phyloP scores from a whole-genome alignment of 2,329 filamentous ascomycete genomes.

The Harringtonia aguacate region DNA sequence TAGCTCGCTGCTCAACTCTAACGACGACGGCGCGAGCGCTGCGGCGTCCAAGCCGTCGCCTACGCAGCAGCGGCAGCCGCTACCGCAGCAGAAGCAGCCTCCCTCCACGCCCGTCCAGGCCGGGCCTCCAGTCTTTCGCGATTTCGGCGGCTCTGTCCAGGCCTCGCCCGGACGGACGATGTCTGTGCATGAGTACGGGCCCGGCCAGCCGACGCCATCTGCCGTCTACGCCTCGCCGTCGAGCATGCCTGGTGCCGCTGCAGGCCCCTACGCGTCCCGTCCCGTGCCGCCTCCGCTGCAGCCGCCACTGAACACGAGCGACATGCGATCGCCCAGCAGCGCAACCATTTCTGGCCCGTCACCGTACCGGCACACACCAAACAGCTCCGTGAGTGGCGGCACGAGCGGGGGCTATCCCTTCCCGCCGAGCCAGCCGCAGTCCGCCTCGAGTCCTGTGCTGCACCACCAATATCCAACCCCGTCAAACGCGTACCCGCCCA shows the following conservation, averaged over 20 bases:
- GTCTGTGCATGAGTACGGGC: slow-evolving; percentile 31
- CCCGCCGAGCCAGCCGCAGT: slow-evolving; percentile 30
- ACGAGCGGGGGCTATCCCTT: slow-evolving; percentile 38
- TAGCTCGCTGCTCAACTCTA: slow-evolving; percentile 41
- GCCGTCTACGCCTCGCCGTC: slow-evolving; percentile 26
- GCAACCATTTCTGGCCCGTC: slow-evolving; percentile 31
- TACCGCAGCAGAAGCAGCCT: slow-evolving; percentile 9
- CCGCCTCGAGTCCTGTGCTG: slow-evolving; percentile 36
- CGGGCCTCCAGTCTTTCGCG: slow-evolving; percentile 36
- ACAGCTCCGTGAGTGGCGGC: slow-evolving; percentile 28
- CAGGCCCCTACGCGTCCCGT: slow-evolving; percentile 29
- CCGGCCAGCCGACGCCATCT: slow-evolving; percentile 16
- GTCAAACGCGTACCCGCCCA: slow-evolving; percentile 26
- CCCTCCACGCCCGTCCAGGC: slow-evolving; percentile 27
- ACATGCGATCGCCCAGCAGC: slow-evolving; percentile 39
- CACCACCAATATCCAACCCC: slow-evolving; percentile 35
- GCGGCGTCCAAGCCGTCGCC: slow-evolving; percentile 21
- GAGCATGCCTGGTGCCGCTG: slow-evolving; percentile 20
- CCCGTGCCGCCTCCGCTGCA: slow-evolving; percentile 35
- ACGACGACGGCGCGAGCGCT: slow-evolving; percentile 26
- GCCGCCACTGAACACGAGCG: slow-evolving; percentile 28
- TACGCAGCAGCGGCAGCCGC: slow-evolving; percentile 13
- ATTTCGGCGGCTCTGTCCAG: slow-evolving; percentile 36
- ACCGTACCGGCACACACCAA: slow-evolving; percentile 39
- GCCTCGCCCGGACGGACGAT: slow-evolving; percentile 36